Conservation (phyloP, 345 rosid genomes). For the Aquilaria malaccensis region DNA sequence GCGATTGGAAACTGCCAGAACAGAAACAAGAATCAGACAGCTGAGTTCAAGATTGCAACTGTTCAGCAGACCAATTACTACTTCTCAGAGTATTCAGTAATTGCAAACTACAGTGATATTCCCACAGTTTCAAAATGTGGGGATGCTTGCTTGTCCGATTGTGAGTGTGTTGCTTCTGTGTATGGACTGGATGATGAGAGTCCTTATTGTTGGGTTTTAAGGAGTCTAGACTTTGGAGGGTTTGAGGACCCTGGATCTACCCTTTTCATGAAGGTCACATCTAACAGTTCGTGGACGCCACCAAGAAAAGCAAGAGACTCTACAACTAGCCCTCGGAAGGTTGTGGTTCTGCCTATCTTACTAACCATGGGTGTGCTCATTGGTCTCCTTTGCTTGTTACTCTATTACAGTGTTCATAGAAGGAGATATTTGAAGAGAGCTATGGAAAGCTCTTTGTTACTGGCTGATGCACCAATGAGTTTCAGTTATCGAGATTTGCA, state of each 20-base stretch:
- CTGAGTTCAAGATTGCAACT: conserved; percentile 37
- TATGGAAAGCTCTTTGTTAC: conserved; percentile 38
- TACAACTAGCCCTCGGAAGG: conserved; percentile 24
- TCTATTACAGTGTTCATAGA: conserved; percentile 56
- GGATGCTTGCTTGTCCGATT: conserved; percentile 62
- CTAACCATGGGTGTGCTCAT: conserved; percentile 50
- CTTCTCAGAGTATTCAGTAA: conserved; percentile 51
- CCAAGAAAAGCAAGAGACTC: conserved; percentile 6
- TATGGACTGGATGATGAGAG: conserved; percentile 82
- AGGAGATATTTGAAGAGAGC: conserved; percentile 47
- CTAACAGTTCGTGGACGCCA: conserved; percentile 33
- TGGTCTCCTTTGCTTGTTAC: conserved; percentile 53
- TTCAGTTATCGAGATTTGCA: conserved; percentile 72
- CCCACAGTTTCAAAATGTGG: conserved; percentile 55
- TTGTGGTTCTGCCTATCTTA: conserved; percentile 55
- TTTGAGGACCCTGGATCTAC: conserved; percentile 73
- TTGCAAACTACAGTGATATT: conserved; percentile 63
- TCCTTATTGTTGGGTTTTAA: conserved; percentile 84
- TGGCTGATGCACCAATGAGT: conserved; percentile 61
- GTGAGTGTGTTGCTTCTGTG: conserved; percentile 84
- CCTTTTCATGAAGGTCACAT: conserved; percentile 55
- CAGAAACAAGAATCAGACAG: conserved; percentile 19
- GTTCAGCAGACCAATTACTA: conserved; percentile 78
- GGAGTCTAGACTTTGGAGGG: conserved; percentile 71
- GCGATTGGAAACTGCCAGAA: conserved; percentile 35